Percentiles rank a stretch among this genome's conserved stretches.
Evolutionary conservation across 2,329 filamentous ascomycete genomes (phyloP).

Genomic region (Colletotrichum falcatum): DNA sequence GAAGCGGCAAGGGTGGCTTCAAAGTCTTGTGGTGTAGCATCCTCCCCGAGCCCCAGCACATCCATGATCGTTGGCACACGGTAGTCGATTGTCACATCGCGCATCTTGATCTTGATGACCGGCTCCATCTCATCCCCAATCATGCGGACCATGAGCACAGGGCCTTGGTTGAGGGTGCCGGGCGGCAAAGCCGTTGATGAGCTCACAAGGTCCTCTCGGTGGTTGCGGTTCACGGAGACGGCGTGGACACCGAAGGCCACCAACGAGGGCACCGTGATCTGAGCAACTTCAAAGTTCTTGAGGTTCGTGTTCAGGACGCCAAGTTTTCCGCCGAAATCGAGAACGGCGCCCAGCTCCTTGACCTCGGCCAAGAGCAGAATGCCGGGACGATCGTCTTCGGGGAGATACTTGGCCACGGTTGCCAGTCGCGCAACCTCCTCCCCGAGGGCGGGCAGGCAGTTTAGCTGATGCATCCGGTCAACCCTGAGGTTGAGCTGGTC

Average conservation of each 20-base stretch:
- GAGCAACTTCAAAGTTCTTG: conserved; percentile 76
- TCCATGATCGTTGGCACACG: conserved; percentile 86
- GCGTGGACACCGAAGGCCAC: conserved; percentile 80
- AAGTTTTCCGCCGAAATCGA: conserved; percentile 76
- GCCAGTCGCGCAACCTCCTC: conserved; percentile 86
- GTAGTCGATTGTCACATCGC: conserved; percentile 89
- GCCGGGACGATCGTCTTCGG: conserved; percentile 94
- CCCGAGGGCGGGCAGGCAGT: conserved; percentile 76
- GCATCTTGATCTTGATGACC: conserved; percentile 86
- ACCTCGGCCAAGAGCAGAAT: conserved; percentile 80
- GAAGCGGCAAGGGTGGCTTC: conserved; percentile 82
- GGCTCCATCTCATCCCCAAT: conserved; percentile 96
- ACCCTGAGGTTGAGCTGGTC: conserved; percentile 73
- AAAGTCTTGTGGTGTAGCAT: conserved; percentile 77
- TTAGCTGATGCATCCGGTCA: conserved; percentile 72
- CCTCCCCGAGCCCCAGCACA: conserved; percentile 76
- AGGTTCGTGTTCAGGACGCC: conserved; percentile 72
- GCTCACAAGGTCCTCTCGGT: conserved; percentile 77
- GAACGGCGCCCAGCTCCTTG: conserved; percentile 69
- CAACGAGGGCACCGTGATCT: conserved; percentile 87
- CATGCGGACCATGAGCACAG: conserved; percentile 86
- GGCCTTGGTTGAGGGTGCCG: conserved; percentile 43
- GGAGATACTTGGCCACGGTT: conserved; percentile 92
- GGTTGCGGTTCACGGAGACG: conserved; percentile 72
- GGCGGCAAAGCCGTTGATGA: conserved; percentile 49